Evolutionary conservation across 148 eudicot species (phyloP).

Genomic region (Camellia lanceoleosa): DNA sequence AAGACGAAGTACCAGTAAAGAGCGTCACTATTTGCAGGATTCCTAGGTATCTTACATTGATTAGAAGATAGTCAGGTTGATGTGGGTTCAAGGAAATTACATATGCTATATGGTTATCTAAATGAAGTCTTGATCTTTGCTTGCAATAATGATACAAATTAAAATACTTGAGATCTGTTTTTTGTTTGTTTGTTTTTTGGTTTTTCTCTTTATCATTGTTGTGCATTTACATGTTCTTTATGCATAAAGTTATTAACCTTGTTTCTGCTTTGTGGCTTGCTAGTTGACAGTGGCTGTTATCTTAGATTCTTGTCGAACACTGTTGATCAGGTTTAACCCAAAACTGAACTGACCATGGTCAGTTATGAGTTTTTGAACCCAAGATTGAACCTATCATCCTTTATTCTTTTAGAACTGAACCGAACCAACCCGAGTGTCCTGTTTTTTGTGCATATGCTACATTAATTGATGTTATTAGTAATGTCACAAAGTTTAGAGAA

Average conservation of each 20-base stretch:
- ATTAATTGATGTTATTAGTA: no score
- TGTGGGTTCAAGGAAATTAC: not conserved
- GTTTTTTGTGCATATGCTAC: no score
- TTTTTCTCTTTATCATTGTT: not conserved
- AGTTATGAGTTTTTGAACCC: no score
- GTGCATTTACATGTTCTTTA: not conserved
- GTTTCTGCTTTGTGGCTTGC: no score
- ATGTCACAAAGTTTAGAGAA: no score
- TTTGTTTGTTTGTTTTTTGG: not conserved
- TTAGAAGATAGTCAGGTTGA: not conserved
- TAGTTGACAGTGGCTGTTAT: not conserved
- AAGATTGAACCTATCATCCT: no score
- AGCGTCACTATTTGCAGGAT: slow-evolving; percentile 85
- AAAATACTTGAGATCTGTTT: not conserved
- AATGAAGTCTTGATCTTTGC: not conserved
- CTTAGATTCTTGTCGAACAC: not conserved
- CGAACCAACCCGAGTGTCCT: no score
- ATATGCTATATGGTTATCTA: not conserved
- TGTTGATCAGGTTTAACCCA: no score
- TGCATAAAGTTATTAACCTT: not conserved
- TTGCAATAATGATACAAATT: not conserved
- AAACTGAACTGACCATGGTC: no score
- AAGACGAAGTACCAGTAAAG: slow-evolving; percentile 83
- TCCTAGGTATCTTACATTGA: slow-evolving; percentile 52
- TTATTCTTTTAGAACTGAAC: no score